These are phyloP conservation scores for Pichia sp. DNA, from an alignment of 1,139 yeast species.

Conservation along the genomic window DNA sequence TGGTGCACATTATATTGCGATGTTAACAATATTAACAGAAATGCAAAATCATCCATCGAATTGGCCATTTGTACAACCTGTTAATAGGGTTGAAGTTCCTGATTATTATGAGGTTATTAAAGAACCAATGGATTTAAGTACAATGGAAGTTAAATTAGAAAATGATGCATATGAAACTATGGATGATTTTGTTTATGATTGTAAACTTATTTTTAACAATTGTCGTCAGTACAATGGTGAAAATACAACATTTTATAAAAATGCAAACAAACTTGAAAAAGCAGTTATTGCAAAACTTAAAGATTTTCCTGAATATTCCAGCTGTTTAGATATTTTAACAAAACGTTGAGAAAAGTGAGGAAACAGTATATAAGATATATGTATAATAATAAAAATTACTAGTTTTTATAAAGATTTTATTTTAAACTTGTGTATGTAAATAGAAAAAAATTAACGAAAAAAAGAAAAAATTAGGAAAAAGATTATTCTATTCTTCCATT, in stretches of 20 bases:
- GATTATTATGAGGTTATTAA: constrained; percentile 94
- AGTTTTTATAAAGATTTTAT: neutral
- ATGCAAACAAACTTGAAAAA: constrained; percentile 89
- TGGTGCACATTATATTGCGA: constrained; percentile 89
- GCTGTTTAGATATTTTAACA: constrained; percentile 37
- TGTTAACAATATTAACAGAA: constrained; percentile 83
- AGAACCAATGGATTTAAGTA: constrained; percentile 97
- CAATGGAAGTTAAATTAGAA: constrained; percentile 92
- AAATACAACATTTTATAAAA: constrained; percentile 81
- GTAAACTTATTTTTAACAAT: constrained; percentile 78
- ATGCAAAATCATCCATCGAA: constrained; percentile 93
- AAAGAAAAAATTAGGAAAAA: neutral
- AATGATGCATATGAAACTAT: constrained; percentile 86
- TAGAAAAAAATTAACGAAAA: neutral
- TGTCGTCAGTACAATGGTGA: constrained; percentile 88
- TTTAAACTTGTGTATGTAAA: constrained; percentile 4
- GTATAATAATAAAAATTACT: neutral
- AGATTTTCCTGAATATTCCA: constrained; percentile 72
- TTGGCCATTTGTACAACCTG: constrained; percentile 98
- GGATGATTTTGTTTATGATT: constrained; percentile 88
- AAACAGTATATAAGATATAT: neutral
- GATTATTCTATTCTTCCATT: constrained; percentile 11
- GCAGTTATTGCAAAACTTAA: constrained; percentile 74
- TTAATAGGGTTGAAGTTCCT: constrained; percentile 87
- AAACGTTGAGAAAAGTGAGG: constrained; percentile 1